Conservation (phyloP, 192 early-diverging fungal genomes). For the Phlyctochytrium arcticum region DNA sequence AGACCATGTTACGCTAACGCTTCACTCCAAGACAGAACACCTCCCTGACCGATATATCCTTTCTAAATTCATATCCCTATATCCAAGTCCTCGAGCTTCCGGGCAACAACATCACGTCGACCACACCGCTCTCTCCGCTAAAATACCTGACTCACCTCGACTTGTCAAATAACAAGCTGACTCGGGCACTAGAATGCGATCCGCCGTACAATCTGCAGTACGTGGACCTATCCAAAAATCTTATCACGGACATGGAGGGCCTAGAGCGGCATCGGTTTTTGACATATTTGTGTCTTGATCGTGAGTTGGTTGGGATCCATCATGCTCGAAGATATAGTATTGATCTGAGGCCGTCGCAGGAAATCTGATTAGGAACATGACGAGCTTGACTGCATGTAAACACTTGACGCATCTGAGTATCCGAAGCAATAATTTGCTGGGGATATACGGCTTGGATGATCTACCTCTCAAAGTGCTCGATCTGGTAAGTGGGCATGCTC, state of each 20-base stretch:
- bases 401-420: conserved; percentile 45
- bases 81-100: conserved; percentile 43
- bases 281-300: conserved; percentile 38
- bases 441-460: conserved; percentile 37
- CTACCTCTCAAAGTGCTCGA: conserved; percentile 47
- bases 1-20: neutral
- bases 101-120: conserved; percentile 41
- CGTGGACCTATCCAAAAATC: conserved; percentile 49
- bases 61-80: conserved; percentile 33
- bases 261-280: conserved; percentile 43
- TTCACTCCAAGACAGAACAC: conserved; percentile 27
- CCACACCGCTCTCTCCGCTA: conserved; percentile 28
- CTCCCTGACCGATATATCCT: conserved; percentile 26
- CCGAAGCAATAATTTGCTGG: conserved; percentile 36
- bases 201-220: conserved; percentile 52
- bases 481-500: conserved; percentile 35
- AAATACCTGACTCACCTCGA: conserved; percentile 47
- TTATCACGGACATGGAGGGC: conserved; percentile 39
- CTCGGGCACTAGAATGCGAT: conserved; percentile 25
- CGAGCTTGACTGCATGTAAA: conserved; percentile 33
- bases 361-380: conserved; percentile 13
- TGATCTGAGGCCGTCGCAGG: conserved; percentile 10
- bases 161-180: conserved; percentile 48
- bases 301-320: conserved; percentile 10
- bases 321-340: neutral